Percentiles rank a stretch among this genome's conserved stretches.
These are phyloP conservation scores for Brassica hybrid DNA, from an alignment of 441 rosid species.

Conservation along the genomic window DNA sequence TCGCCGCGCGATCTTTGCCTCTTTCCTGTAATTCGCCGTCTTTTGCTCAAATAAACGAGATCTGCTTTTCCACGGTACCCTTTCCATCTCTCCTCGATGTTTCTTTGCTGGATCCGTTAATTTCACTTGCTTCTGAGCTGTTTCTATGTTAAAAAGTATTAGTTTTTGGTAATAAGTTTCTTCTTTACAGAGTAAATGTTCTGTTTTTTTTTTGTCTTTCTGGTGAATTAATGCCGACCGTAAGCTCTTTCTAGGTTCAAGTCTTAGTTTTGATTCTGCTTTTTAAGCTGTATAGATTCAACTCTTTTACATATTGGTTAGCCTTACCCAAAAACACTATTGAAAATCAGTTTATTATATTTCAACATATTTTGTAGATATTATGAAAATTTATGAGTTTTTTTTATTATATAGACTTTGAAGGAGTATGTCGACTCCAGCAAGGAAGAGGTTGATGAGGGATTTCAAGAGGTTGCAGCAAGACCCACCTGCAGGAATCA, in stretches of 20 bases:
- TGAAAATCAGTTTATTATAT: background rate
- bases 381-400: background rate
- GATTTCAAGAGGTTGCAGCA: slow-evolving; percentile 87
- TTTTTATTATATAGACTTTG: background rate
- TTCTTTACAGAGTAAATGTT: background rate
- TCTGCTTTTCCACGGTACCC: slow-evolving; percentile 20
- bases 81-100: background rate
- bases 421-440: slow-evolving; percentile 67
- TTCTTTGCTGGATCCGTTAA: slow-evolving; percentile 25
- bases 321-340: background rate
- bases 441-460: slow-evolving; percentile 85
- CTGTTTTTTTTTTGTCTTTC: background rate
- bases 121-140: slow-evolving; percentile 9
- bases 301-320: background rate
- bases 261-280: background rate
- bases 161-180: background rate
- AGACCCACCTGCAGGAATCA: slow-evolving; percentile 82
- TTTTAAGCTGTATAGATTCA: background rate
- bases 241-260: no score
- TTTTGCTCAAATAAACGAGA: background rate
- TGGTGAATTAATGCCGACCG: background rate
- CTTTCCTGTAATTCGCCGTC: no score
- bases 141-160: background rate
- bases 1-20: no score
- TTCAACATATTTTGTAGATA: background rate